Evolutionary conservation across 139 green algal genomes (phyloP).

Genomic region (Coelastrella sp.): DNA sequence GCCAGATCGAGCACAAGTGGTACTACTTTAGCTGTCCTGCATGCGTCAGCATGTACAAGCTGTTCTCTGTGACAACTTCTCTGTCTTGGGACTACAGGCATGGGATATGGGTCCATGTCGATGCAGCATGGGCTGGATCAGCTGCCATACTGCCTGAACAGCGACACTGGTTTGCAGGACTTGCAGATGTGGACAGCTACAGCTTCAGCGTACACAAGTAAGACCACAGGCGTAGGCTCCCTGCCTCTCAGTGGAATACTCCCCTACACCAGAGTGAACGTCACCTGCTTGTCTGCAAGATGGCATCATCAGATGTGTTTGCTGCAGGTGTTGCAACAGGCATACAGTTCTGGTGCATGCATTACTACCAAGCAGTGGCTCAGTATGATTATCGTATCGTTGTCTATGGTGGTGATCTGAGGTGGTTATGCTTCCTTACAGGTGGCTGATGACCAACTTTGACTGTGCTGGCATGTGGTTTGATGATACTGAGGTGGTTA

Average conservation of each 20-base stretch:
- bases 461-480: slow-evolving; percentile 87
- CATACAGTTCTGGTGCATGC: neutral
- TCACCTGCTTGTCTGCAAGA: no score
- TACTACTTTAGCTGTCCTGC: no score
- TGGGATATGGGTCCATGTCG: slow-evolving; percentile 81
- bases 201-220: slow-evolving; percentile 86
- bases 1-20: no score
- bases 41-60: neutral
- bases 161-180: slow-evolving; percentile 67
- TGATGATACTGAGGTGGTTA: slow-evolving; percentile 59
- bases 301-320: no score
- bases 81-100: slow-evolving; percentile 58
- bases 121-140: slow-evolving; percentile 85
- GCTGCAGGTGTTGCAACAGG: neutral
- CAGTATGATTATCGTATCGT: no score
- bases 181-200: slow-evolving; percentile 65
- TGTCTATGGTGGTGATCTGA: no score
- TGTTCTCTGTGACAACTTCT: neutral
- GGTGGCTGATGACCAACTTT: slow-evolving; percentile 86
- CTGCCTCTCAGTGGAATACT: no score
- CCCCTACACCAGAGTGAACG: no score
- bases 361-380: no score
- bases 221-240: neutral
- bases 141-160: slow-evolving; percentile 75
- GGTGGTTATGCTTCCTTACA: neutral